Base-by-base conservation (phyloP, 106 monocot species). In the Acorus gramineus region DNA sequence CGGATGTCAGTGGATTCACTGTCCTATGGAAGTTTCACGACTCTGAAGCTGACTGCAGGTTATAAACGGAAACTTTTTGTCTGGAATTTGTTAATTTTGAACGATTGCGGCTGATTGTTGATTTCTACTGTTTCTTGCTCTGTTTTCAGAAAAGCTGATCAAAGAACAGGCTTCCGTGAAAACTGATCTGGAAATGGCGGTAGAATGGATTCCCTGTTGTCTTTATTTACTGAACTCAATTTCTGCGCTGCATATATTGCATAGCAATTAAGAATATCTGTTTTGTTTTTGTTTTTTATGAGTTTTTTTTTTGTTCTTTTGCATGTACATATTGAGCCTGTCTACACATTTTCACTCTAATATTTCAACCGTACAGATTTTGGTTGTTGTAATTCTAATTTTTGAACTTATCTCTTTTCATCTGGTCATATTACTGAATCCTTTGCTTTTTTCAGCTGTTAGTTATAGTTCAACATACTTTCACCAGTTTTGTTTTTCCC, bases 151-250 rank as follows among this genome's bases (percentile, higher is more conserved):
- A 77, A 92, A 86, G 76, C 55, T 98, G 88, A 83, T 98, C 50
- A 92, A 86, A 63, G 98, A 98, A 56, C 98, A 98, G 66, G 92
- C 84, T 64, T 85, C 98, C 9, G 83, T 85, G 69, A 98, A 98
- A 73, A 84, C 81, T 60, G 98, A 98, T 68, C 92, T 98, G 59
- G 98, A 92, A 79, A 63, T 98, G 76, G 79, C 85, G 75, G 98
- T 98, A 98, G 69, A 79, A 14, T 8, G 44, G 46, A 53, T 56
- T 44, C 46, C 59, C 8, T 5, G 8, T 64, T 63, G 51, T 3
- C 6, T 47, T 46, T 54, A 13, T 42, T 66, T 50, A 42, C 4
- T 10, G 6, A 8, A 28, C 28, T 28, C 28, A 28, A 28, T 28
- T 28, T 28, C 28, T 28, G 28, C 1, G 0, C 28, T 28, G 28